phyloP scores from a whole-genome alignment of 345 rosid species.

The Orychophragmus violaceus region DNA sequence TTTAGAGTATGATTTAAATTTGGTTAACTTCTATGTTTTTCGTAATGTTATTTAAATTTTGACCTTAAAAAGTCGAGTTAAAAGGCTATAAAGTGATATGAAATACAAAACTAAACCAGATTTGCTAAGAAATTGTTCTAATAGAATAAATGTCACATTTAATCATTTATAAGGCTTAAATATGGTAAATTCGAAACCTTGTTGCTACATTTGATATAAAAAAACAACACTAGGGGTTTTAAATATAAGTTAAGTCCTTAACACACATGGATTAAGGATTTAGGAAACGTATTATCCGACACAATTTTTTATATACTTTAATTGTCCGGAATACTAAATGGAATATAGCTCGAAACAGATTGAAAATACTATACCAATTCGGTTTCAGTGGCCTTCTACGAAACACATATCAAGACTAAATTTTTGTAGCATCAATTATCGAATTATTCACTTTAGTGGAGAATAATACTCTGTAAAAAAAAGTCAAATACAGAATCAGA shows the following conservation, averaged over 20 bases:
- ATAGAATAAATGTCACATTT: too few species aligned
- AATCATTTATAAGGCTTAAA: too few species aligned
- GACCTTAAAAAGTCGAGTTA: neutral
- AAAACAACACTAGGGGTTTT: too few species aligned
- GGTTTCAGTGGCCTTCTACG: neutral
- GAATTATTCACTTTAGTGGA: slow-evolving; percentile 21
- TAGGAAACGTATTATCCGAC: neutral
- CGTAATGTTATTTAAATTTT: neutral
- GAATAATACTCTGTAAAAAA: slow-evolving; percentile 3
- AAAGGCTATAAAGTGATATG: neutral
- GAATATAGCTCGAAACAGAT: neutral
- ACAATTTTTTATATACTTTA: neutral
- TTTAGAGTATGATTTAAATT: neutral
- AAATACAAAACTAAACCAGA: neutral
- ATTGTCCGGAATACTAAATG: neutral
- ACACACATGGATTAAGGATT: neutral
- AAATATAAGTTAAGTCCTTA: neutral
- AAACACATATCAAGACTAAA: slow-evolving; percentile 14
- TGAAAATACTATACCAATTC: neutral
- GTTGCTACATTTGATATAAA: too few species aligned
- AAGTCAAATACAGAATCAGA: slow-evolving; percentile 24
- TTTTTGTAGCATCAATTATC: neutral
- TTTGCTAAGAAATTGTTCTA: too few species aligned
- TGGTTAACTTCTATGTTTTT: neutral
- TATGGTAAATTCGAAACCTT: too few species aligned